phyloP scores from a whole-genome alignment of 176 grass and related monocot genomes.

The Carex kokanica region DNA sequence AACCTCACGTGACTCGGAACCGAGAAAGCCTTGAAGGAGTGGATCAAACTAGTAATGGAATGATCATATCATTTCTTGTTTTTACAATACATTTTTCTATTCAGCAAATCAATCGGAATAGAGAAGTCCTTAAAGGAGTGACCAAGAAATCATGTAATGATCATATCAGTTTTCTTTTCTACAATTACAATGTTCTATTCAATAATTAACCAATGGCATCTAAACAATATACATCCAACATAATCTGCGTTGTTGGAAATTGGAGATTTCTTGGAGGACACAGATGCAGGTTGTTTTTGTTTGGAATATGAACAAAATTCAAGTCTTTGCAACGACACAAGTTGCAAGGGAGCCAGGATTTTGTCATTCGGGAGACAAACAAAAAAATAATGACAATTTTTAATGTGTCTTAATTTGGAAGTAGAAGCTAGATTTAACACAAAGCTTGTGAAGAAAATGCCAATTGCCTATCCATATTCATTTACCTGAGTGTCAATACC shows the following conservation, averaged over 20 bases:
- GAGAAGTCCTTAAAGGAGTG: not conserved
- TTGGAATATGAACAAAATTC: not conserved
- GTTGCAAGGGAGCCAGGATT: not conserved
- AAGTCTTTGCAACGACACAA: not conserved
- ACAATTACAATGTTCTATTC: not conserved
- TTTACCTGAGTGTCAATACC: slow-evolving; percentile 93
- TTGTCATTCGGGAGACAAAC: not conserved
- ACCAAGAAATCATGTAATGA: not conserved
- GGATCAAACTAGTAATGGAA: not conserved
- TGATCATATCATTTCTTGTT: not conserved
- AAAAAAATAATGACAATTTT: not conserved
- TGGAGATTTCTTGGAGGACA: not conserved
- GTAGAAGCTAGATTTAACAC: not conserved
- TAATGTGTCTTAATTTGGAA: too few species aligned
- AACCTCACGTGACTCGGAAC: not conserved
- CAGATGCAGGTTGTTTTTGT: not conserved
- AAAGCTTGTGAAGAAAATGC: not conserved
- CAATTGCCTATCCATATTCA: not conserved
- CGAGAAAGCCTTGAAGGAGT: not conserved
- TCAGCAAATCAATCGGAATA: not conserved
- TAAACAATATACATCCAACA: not conserved
- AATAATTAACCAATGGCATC: not conserved
- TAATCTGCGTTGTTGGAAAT: not conserved
- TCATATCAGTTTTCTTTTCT: not conserved
- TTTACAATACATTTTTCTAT: not conserved